Evolutionary conservation across 768 basidiomycete genomes (phyloP).

Genomic region (Tylopilus rubrobrunneus): DNA sequence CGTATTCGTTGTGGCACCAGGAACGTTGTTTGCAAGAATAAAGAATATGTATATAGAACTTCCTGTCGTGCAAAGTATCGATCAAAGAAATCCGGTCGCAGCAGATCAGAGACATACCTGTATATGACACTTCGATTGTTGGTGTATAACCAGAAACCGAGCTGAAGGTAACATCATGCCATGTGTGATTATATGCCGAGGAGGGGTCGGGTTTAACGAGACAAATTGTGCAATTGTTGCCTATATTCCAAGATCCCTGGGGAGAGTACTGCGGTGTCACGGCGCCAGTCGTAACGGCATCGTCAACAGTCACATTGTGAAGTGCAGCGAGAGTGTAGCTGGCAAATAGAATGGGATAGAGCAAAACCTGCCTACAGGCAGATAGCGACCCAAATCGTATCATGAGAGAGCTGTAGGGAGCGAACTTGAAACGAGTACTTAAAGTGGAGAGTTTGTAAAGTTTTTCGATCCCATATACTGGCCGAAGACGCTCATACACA

Average conservation of each 20-base stretch:
- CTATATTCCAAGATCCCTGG: constrained; percentile 6
- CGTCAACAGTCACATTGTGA: constrained; percentile 16
- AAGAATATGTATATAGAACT: constrained; percentile 18
- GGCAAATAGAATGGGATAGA: background rate
- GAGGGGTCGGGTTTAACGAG: background rate
- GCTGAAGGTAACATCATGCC: constrained; percentile 13
- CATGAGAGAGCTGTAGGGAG: constrained; percentile 1
- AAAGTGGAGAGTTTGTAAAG: no score
- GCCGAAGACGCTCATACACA: no score
- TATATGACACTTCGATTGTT: constrained; percentile 8
- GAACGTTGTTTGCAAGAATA: constrained; percentile 10
- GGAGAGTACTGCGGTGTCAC: constrained; percentile 10
- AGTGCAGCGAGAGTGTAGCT: constrained; percentile 1
- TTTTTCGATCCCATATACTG: no score
- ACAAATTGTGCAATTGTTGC: constrained; percentile 4
- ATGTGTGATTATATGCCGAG: constrained; percentile 10
- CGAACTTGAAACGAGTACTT: background rate
- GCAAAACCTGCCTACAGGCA: background rate
- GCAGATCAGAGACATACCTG: constrained; percentile 1
- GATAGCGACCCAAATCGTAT: background rate
- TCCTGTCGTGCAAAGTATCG: background rate
- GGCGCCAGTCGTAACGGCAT: constrained; percentile 6
- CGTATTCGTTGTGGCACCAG: background rate
- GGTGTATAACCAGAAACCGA: background rate
- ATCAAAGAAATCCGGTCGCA: background rate